Evolutionary conservation across 345 rosid species (phyloP).

Genomic region (Salix caprea): DNA sequence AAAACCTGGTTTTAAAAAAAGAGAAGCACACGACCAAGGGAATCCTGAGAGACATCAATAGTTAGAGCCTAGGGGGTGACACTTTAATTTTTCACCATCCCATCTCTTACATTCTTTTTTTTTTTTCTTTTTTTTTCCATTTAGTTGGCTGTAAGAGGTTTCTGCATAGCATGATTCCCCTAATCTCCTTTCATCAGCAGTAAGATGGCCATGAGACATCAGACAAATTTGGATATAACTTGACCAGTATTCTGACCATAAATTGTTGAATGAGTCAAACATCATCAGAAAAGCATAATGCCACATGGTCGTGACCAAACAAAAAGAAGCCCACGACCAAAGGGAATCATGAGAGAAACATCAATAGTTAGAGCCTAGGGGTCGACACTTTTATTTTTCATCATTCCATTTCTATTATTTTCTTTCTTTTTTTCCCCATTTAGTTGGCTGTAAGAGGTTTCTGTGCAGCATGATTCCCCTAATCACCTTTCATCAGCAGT

Average conservation of each 20-base stretch:
- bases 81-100: not conserved
- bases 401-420: not conserved
- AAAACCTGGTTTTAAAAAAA: not conserved
- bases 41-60: not conserved
- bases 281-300: not conserved
- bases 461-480: not conserved
- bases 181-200: not conserved
- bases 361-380: not conserved
- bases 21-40: not conserved
- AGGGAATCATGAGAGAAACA: not conserved
- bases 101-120: not conserved
- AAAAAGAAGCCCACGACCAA: not conserved
- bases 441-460: not conserved
- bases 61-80: not conserved
- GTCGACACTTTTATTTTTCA: not conserved
- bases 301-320: not conserved
- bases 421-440: not conserved
- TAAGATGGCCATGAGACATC: not conserved
- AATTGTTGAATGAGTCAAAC: no score
- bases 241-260: not conserved
- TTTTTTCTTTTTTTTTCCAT: not conserved
- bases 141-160: not conserved
- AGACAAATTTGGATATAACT: not conserved
- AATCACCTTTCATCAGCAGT: no score
- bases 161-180: not conserved